Base-by-base conservation (phyloP, 2,329 filamentous ascomycete species). In the Exophiala aquamarina region DNA sequence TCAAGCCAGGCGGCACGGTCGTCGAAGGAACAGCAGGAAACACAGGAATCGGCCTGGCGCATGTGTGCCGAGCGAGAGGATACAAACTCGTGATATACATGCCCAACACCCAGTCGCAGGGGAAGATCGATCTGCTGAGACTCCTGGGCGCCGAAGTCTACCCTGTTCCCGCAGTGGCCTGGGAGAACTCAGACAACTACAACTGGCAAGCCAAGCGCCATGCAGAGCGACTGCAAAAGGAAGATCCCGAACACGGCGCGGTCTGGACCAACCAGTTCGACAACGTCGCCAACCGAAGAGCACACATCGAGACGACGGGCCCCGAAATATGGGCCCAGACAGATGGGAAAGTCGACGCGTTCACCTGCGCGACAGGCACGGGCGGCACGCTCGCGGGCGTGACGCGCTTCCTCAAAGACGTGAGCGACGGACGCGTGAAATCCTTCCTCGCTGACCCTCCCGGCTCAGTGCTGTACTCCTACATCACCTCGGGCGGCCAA, bases 201-300 rank as follows among this genome's bases (percentile, higher is more conserved):
- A 98, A 98, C 73, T 92, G 97, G 72, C 92, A 95, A 75, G 93
- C 93, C 3, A 80, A 79, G 50, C 77, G 92, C 33, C 92, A 97
- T 70, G 93, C 93, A n/a, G 90, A 93, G 66, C 45, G 58, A 14
- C 71, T 94, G 39, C 40, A 20, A 15, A 52, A 55, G 31, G 57
- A 59, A 33, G 57, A 59, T 44, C 57, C 57, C 5, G 57, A 58
- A 23, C 84, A 89, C 13, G 93, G 93, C 61, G 90, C 92, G 7
- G 91, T 97, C 11, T 98, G 93, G 93, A 98, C 93, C 35, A 94
- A 98, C 71, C 93, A 98, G 72, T 98, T 98, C 71, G 93, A 98
- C 68, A 98, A 98, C 74, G 83, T 79, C 42, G 93, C 93, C 43
- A 98, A 98, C 71, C 81, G 93, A 42, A 84, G 87, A 63, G 93